phyloP scores from a whole-genome alignment of 2,329 filamentous ascomycete species.

The Rhinocladiella similis region DNA sequence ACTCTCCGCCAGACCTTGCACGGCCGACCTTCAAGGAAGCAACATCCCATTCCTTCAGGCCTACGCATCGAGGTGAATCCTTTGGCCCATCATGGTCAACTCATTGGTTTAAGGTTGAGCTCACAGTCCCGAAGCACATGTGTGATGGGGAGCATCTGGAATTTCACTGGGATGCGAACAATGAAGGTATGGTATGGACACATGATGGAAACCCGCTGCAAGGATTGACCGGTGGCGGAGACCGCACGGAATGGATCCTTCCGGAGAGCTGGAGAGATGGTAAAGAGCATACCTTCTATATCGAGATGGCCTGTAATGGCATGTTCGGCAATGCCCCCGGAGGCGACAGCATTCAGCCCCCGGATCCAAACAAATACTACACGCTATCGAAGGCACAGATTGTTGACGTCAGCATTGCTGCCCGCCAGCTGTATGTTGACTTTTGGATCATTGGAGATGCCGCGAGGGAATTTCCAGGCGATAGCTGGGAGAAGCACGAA shows the following conservation, averaged over 20 bases:
- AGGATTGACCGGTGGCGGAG: conserved; percentile 84
- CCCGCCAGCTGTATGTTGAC: conserved; percentile 80
- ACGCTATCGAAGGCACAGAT: conserved; percentile 77
- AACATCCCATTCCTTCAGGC: conserved; percentile 70
- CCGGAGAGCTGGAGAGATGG: conserved; percentile 80
- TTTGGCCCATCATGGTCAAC: conserved; percentile 97
- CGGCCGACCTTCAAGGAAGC: conserved; percentile 88
- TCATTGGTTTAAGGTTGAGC: conserved; percentile 88
- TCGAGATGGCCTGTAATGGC: conserved; percentile 97
- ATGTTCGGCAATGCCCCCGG: conserved; percentile 94
- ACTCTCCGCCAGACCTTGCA: conserved; percentile 75
- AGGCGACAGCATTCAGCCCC: conserved; percentile 85
- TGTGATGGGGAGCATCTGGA: conserved; percentile 79
- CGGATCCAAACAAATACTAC: conserved; percentile 80
- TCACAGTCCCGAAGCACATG: conserved; percentile 75
- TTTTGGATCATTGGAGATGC: conserved; percentile 96
- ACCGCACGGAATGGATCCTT: conserved; percentile 88
- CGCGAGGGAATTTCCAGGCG: conserved; percentile 81
- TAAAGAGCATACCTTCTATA: conserved; percentile 83
- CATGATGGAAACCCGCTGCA: conserved; percentile 87
- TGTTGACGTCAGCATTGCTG: conserved; percentile 82
- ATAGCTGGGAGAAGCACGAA: conserved; percentile 86
- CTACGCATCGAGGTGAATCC: conserved; percentile 70
- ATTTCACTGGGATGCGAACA: conserved; percentile 93
- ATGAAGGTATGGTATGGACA: conserved; percentile 92